Conservation (phyloP, 768 basidiomycete species). For the Lentinula lateritia region DNA sequence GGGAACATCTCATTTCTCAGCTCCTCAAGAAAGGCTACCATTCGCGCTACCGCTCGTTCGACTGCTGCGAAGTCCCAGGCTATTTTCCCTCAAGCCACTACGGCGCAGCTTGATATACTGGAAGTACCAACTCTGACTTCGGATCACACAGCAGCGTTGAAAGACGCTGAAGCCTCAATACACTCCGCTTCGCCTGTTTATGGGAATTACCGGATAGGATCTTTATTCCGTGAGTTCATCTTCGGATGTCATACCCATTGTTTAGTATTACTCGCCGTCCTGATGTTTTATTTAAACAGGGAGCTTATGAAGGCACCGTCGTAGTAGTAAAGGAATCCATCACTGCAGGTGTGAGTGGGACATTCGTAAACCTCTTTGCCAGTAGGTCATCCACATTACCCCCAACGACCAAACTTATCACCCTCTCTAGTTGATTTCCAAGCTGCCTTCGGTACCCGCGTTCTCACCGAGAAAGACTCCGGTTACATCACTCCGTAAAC, state of each 20-base stretch:
- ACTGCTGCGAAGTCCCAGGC: not conserved
- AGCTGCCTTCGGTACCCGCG: conserved; percentile 1
- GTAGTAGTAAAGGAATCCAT: conserved; percentile 7
- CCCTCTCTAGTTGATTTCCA: not conserved
- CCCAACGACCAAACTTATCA: not conserved
- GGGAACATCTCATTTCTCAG: not conserved
- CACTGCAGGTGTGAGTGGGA: conserved; percentile 5
- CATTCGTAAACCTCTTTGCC: conserved; percentile 4
- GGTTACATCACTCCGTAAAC: conserved; percentile 5
- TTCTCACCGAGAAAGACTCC: conserved; percentile 3
- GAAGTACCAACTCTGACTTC: not conserved
- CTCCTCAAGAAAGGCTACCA: not conserved
- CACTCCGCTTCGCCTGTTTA: conserved; percentile 1
- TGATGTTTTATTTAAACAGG: not conserved
- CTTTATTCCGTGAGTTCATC: conserved; percentile 5
- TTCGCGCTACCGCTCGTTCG: conserved; percentile 1
- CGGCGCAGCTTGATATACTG: not conserved
- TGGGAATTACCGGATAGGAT: not conserved
- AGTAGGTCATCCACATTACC: not conserved
- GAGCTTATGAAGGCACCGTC: conserved; percentile 5
- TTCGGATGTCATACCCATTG: no score
- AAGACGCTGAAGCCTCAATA: conserved; percentile 10
- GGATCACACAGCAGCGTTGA: conserved; percentile 9
- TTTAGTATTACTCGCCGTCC: not conserved
- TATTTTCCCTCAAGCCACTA: not conserved